Evolutionary conservation across 345 rosid species (phyloP).

Genomic region (Reutealis trisperma): DNA sequence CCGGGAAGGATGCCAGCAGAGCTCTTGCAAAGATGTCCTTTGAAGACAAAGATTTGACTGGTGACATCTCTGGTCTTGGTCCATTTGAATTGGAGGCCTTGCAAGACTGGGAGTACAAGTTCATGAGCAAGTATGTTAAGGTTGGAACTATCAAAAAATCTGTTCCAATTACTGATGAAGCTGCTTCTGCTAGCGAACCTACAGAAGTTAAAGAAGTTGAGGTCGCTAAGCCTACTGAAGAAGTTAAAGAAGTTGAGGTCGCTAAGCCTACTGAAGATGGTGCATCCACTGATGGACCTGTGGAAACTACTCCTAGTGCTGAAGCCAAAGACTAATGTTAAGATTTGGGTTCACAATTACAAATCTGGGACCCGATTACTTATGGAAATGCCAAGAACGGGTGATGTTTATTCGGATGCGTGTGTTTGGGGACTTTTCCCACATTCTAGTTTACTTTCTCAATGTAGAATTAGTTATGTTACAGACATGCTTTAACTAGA

Average conservation of each 20-base stretch:
- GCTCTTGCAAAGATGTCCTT: conserved; percentile 99
- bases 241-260: conserved; percentile 40
- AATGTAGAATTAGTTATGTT: conserved; percentile 10
- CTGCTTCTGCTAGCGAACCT: conserved; percentile 42
- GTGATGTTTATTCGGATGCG: conserved; percentile 8
- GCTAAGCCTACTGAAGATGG: conserved; percentile 47
- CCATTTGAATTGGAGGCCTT: conserved; percentile 93
- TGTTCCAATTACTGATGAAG: conserved; percentile 48
- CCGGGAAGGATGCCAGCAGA: conserved; percentile 95
- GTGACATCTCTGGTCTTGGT: conserved; percentile 93
- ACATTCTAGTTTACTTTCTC: conserved; percentile 14
- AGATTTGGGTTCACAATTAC: too few species aligned
- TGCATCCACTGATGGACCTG: conserved; percentile 28
- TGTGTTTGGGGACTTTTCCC: conserved; percentile 11
- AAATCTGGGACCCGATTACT: not conserved
- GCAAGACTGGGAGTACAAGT: conserved; percentile 99
- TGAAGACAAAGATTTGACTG: conserved; percentile 86
- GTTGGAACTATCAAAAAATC: conserved; percentile 74
- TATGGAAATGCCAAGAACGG: conserved; percentile 10
- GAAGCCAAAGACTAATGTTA: conserved; percentile 39
- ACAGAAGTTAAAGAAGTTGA: conserved; percentile 45
- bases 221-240: conserved; percentile 39
- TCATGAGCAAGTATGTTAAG: conserved; percentile 92
- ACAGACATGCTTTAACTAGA: conserved; percentile 11
- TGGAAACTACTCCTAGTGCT: conserved; percentile 27